Conservation (phyloP, 2,329 filamentous ascomycete genomes). For the Magnaporthiopsis poae region DNA sequence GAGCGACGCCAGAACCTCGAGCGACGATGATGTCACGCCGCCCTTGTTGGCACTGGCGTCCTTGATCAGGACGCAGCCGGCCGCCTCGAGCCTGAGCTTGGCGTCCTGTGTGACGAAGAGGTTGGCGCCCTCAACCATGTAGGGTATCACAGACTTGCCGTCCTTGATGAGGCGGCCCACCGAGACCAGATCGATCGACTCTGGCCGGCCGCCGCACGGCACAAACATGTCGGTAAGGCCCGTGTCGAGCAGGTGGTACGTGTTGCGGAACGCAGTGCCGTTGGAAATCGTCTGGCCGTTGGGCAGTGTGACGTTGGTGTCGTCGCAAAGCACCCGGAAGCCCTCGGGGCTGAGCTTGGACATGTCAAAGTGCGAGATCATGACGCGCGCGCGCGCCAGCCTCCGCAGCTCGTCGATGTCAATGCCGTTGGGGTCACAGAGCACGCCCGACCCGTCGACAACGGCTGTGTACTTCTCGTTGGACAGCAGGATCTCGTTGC, state of each 20-base stretch:
- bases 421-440: conserved; percentile 84
- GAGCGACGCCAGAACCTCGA: conserved; percentile 87
- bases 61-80: conserved; percentile 93
- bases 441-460: conserved; percentile 90
- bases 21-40: conserved; percentile 90
- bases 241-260: conserved; percentile 77
- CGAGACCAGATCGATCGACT: conserved; percentile 86
- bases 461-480: conserved; percentile 93
- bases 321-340: conserved; percentile 86
- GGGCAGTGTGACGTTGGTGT: conserved; percentile 78
- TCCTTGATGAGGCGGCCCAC: conserved; percentile 82
- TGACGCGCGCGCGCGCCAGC: conserved; percentile 74
- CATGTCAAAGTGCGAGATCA: conserved; percentile 80
- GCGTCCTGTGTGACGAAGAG: conserved; percentile 98
- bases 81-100: conserved; percentile 86
- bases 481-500: conserved; percentile 91
- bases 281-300: conserved; percentile 79
- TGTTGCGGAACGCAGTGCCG: conserved; percentile 93
- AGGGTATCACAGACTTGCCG: conserved; percentile 78
- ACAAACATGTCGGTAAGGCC: conserved; percentile 81
- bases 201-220: conserved; percentile 88
- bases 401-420: conserved; percentile 71
- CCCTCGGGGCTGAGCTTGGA: conserved; percentile 78
- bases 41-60: conserved; percentile 98
- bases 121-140: conserved; percentile 91